Evolutionary conservation across 345 rosid species (phyloP), one percentile per base, ranked within the genome.

Genomic region (Sisymbrium altissimum): DNA sequence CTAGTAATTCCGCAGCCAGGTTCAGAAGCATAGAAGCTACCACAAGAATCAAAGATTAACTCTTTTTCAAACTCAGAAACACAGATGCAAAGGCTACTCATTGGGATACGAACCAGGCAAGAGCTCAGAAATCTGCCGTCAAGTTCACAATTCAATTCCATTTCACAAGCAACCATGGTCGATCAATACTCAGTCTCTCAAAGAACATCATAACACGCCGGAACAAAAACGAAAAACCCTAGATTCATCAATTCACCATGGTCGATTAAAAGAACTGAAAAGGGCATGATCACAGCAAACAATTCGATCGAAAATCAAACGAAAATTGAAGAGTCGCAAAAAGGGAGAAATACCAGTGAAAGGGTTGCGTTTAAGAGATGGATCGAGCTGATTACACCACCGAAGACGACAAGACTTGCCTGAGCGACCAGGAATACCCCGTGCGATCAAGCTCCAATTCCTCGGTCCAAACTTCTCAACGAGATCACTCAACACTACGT

Each of bases 381-480:
- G 97, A 70, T 90, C 88, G 48, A 93, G 97, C 88, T 90, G 97
- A 76, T 93, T 93, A 84, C 93, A 93, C 97, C 98, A 90, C 30
- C 97, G 88, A 69, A 90, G 91, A 46, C 97, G 93, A 73, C 97
- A 88, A 44, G 97, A 93, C 81, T 89, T 90, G 44, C 97, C 97
- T 38, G 97, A 88, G 46, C 93, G 86, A 25, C 93, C 96, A 25
- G 88, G 64, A 45, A 92, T 88, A 67, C 84, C 86, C 23, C 89
- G 79, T 13, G 95, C 92, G 71, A 92, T 88, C 86, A 83, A 76
- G 72, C 87, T 79, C 97, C 97, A 90, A 67, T 90, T 88, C 84
- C 94, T 85, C 35, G 94, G 81, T 55, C 94, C 92, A 33, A 85
- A 84, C 80, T 80, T 86, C 63, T 58, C 74, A 41, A 90, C 94